phyloP scores from a whole-genome alignment of 768 basidiomycete genomes.

The Trametes villosa region DNA sequence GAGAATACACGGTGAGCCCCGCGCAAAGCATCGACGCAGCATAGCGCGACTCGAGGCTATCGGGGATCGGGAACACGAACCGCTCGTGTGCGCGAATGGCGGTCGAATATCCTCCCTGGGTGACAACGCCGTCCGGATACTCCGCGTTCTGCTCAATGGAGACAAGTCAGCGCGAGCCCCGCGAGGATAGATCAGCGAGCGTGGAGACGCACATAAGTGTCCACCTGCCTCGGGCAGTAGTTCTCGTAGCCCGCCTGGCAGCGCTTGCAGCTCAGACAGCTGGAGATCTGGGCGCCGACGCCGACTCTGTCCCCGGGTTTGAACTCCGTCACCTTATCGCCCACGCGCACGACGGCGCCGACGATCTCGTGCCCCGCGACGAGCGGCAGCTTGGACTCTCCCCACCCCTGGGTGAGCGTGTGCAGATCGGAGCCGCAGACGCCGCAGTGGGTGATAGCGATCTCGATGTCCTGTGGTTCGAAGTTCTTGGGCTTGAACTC shows the following conservation, averaged over 20 bases:
- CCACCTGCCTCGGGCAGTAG: slow-evolving; percentile 53
- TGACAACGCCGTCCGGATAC: slow-evolving; percentile 46
- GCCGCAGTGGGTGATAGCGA: slow-evolving; percentile 51
- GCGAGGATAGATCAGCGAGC: neutral
- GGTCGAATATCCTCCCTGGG: slow-evolving; percentile 51
- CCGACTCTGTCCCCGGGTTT: slow-evolving; percentile 58
- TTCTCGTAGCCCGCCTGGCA: slow-evolving; percentile 60
- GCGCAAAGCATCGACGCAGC: slow-evolving; percentile 70
- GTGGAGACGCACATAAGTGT: slow-evolving; percentile 40
- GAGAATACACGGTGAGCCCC: slow-evolving; percentile 65
- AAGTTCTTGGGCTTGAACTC: slow-evolving; percentile 57
- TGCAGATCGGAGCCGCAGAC: slow-evolving; percentile 60
- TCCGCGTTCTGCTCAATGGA: slow-evolving; percentile 33
- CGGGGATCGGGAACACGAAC: slow-evolving; percentile 65
- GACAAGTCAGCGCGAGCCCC: too few relatives aligned
- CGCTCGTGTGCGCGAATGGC: slow-evolving; percentile 51
- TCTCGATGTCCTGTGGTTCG: slow-evolving; percentile 59
- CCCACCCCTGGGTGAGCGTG: slow-evolving; percentile 48
- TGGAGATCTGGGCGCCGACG: slow-evolving; percentile 53
- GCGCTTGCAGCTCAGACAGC: slow-evolving; percentile 51
- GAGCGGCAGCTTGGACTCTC: slow-evolving; percentile 31
- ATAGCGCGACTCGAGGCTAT: slow-evolving; percentile 51
- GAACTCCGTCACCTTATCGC: slow-evolving; percentile 55
- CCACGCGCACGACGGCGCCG: slow-evolving; percentile 56
- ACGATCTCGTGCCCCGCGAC: slow-evolving; percentile 55